Percentiles rank a stretch among this genome's conserved stretches.
Evolutionary conservation across 225 moss, liverwort and hornwort species (phyloP).

Genomic region (Rhytidiadelphus loreus): DNA sequence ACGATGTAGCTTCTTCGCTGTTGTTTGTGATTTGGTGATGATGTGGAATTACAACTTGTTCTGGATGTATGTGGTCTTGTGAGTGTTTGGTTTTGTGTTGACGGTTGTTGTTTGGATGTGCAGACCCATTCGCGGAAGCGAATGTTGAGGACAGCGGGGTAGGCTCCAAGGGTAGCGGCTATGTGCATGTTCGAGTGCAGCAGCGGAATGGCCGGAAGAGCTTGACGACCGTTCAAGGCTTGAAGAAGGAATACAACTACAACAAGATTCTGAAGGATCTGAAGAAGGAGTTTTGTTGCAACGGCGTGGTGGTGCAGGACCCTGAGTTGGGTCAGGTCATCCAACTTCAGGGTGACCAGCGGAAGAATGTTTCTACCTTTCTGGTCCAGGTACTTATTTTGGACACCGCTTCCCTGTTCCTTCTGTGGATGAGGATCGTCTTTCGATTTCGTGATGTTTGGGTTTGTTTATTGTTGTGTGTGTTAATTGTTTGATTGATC

Average conservation of each 20-base stretch:
- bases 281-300: constrained; percentile 46
- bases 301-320: constrained; percentile 93
- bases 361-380: constrained; percentile 95
- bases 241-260: constrained; percentile 33
- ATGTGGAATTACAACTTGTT: background rate
- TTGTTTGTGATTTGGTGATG: too few relatives aligned
- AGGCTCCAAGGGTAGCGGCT: constrained; percentile 66
- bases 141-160: constrained; percentile 91
- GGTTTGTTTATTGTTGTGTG: background rate
- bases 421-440: background rate
- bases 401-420: background rate
- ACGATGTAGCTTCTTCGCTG: too few relatives aligned
- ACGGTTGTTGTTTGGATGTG: background rate
- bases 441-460: background rate
- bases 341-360: constrained; percentile 51
- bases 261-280: constrained; percentile 30
- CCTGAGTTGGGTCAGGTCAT: constrained; percentile 97
- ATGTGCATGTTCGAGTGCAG: constrained; percentile 37
- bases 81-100: background rate
- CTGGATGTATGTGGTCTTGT: too few relatives aligned
- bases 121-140: constrained; percentile 99
- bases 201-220: constrained; percentile 35
- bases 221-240: constrained; percentile 26
- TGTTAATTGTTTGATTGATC: accelerated
- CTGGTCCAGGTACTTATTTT: constrained; percentile 34